These are phyloP conservation scores for Parascedosporium putredinis DNA, from an alignment of 2,329 filamentous ascomycete species.

Conservation along the genomic window DNA sequence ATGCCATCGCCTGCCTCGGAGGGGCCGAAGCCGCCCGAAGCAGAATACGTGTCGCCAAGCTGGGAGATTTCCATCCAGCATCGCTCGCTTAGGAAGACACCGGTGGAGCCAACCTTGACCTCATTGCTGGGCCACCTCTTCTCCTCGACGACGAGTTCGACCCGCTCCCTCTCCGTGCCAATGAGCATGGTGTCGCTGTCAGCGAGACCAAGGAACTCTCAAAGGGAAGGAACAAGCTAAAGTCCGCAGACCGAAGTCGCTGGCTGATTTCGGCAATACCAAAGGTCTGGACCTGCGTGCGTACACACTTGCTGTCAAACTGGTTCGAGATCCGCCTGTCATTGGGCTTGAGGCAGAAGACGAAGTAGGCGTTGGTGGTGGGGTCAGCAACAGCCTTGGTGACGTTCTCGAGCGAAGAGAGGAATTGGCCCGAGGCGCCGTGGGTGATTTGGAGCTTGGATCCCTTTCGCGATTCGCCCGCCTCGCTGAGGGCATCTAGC, in stretches of 20 bases:
- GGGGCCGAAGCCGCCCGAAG: constrained; percentile 34
- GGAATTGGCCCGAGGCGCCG: constrained; percentile 85
- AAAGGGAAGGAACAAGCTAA: constrained; percentile 91
- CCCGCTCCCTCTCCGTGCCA: constrained; percentile 85
- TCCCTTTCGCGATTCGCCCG: constrained; percentile 30
- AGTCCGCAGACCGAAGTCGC: constrained; percentile 82
- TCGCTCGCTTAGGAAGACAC: constrained; percentile 88
- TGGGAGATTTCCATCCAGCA: constrained; percentile 90
- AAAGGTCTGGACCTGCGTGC: constrained; percentile 87
- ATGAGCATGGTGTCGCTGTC: constrained; percentile 79
- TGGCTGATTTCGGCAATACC: constrained; percentile 97
- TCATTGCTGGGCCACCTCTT: constrained; percentile 90
- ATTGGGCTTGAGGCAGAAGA: constrained; percentile 96
- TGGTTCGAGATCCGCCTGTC: constrained; percentile 95
- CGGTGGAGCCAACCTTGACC: constrained; percentile 80
- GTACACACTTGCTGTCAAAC: constrained; percentile 97
- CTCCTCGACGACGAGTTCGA: constrained; percentile 82
- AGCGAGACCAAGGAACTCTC: constrained; percentile 87
- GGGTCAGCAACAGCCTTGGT: constrained; percentile 73
- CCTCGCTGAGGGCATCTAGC: constrained; percentile 38
- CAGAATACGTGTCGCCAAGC: constrained; percentile 51
- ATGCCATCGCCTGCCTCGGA: constrained; percentile 56
- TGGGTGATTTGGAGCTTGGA: constrained; percentile 51
- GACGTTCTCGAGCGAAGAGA: constrained; percentile 81
- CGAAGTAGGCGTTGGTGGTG: constrained; percentile 86